Percentiles rank a stretch among this genome's conserved stretches.
These are phyloP conservation scores for Psilocybe cubensis DNA, from an alignment of 768 basidiomycete genomes.

Conservation along the genomic window DNA sequence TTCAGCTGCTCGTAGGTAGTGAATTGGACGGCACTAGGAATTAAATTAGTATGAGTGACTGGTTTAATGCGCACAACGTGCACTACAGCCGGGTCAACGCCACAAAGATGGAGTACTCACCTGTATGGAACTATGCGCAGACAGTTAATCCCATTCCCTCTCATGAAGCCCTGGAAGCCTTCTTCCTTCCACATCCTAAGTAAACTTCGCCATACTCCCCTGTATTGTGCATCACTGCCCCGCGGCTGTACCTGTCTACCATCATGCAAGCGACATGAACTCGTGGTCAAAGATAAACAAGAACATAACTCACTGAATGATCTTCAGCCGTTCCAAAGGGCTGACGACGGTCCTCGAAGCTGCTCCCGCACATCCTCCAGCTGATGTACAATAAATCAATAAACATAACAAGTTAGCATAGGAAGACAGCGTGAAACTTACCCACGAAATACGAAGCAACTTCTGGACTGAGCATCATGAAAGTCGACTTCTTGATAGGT, in stretches of 20 bases:
- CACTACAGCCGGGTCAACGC: conserved; percentile 5
- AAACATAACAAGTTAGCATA: conserved; percentile 1
- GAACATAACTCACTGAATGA: conserved; percentile 78
- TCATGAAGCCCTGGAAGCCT: conserved; percentile 91
- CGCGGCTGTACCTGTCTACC: conserved; percentile 92
- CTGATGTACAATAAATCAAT: conserved; percentile 28
- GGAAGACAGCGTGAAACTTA: conserved; percentile 9
- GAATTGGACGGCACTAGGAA: conserved; percentile 77
- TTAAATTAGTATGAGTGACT: conserved; percentile 7
- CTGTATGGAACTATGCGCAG: conserved; percentile 91
- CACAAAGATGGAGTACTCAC: conserved; percentile 34
- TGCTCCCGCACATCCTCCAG: conserved; percentile 61
- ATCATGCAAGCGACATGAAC: conserved; percentile 8
- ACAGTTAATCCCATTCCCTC: conserved; percentile 91
- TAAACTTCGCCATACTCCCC: conserved; percentile 83
- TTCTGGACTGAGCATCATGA: conserved; percentile 24
- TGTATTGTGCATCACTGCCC: conserved; percentile 67
- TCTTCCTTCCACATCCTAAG: conserved; percentile 93
- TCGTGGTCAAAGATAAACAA: neutral
- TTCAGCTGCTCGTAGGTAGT: conserved; percentile 91
- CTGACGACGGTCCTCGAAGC: conserved; percentile 91
- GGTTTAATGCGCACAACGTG: neutral
- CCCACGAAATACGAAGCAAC: conserved; percentile 31
- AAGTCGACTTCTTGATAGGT: conserved; percentile 4
- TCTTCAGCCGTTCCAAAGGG: conserved; percentile 92